Evolutionary conservation across 1,284 basidiomycete species (phyloP).

Genomic region (Megacollybia platyphylla): DNA sequence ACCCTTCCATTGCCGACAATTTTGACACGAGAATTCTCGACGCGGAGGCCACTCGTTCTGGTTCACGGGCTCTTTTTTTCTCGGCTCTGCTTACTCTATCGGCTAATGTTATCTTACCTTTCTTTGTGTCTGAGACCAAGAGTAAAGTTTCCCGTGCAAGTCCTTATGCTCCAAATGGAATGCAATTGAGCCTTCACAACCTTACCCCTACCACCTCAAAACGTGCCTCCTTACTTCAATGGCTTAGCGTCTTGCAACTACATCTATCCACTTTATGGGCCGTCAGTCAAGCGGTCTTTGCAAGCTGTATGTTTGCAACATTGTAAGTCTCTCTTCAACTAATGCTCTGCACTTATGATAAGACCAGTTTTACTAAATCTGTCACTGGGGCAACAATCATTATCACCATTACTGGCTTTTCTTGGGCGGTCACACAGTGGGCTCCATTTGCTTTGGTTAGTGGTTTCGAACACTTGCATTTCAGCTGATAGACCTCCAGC

Average conservation of each 20-base stretch:
- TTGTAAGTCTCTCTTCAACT: constrained; percentile 36
- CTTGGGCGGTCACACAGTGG: constrained; percentile 75
- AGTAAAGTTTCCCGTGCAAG: too few species aligned
- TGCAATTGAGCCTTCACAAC: too few species aligned
- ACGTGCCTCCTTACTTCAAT: too few species aligned
- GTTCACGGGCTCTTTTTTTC: constrained; percentile 74
- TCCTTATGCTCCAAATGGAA: too few species aligned
- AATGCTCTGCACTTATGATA: constrained; percentile 1
- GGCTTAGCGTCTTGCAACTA: constrained; percentile 22
- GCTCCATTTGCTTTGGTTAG: constrained; percentile 65
- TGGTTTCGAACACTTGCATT: constrained; percentile 6
- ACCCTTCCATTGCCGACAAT: constrained; percentile 10
- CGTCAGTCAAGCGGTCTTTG: constrained; percentile 57
- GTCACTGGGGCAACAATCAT: constrained; percentile 53
- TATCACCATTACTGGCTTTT: constrained; percentile 58
- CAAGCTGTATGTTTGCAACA: constrained; percentile 58
- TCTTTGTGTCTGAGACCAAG: constrained; percentile 37
- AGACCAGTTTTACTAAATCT: constrained; percentile 45
- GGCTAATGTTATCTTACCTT: constrained; percentile 63
- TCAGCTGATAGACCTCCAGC: constrained; percentile 21
- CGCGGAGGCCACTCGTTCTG: constrained; percentile 67
- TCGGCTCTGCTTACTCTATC: constrained; percentile 61
- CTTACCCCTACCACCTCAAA: too few species aligned
- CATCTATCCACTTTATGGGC: constrained; percentile 67
- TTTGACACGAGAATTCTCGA: constrained; percentile 27